These are phyloP conservation scores for Bruguiera parviflora DNA, from an alignment of 345 rosid species.

Conservation along the genomic window DNA sequence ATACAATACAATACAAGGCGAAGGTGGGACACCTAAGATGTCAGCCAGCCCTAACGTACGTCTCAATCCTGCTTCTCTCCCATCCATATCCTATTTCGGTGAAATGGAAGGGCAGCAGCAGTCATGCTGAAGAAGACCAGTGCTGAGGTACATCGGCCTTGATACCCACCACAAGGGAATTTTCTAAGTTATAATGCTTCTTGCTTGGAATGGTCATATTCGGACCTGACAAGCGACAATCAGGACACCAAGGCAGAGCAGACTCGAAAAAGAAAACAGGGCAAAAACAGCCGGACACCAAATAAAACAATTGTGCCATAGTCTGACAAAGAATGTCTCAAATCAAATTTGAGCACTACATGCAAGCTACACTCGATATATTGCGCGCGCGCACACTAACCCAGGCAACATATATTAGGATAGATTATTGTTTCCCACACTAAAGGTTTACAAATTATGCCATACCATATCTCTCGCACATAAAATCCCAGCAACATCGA, in stretches of 20 bases:
- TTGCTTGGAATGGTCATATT: no score
- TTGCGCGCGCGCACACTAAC: constrained; percentile 16
- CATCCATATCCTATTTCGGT: no score
- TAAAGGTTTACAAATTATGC: constrained; percentile 12
- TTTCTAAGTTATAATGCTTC: no score
- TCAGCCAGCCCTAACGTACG: no score
- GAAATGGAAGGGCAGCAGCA: no score
- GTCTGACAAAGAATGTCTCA: constrained; percentile 8
- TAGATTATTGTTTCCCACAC: constrained; percentile 3
- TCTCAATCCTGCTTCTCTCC: no score
- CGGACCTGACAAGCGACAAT: neutral
- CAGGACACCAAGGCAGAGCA: neutral
- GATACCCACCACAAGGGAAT: no score
- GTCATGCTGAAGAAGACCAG: no score
- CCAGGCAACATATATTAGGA: constrained; percentile 15
- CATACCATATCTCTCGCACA: constrained; percentile 13
- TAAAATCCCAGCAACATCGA: constrained; percentile 18
- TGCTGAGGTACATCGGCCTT: no score
- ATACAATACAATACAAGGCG: no score
- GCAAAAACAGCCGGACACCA: neutral
- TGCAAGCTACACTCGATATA: neutral
- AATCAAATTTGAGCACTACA: constrained; percentile 12
- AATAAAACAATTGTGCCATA: neutral
- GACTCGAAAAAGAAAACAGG: neutral
- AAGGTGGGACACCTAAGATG: no score